A percentile compares a stretch with the other conserved stretches of the same genome.
phyloP scores from a whole-genome alignment of 2,329 filamentous ascomycete genomes.

The Pseudonectria foliicola region DNA sequence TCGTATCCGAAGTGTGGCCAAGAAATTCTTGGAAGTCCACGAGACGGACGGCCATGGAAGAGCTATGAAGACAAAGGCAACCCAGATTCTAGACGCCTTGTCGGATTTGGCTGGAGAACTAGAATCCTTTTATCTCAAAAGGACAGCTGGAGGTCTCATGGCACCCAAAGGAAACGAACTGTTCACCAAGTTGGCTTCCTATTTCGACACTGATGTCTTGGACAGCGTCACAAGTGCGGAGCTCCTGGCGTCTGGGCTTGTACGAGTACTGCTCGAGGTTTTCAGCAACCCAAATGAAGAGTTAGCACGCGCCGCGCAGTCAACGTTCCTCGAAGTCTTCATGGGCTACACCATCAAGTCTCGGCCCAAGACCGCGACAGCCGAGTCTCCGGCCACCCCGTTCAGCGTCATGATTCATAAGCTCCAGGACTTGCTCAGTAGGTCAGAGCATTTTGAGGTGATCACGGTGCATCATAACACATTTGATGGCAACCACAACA shows the following conservation, averaged over 20 bases:
- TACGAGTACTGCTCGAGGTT: constrained; percentile 73
- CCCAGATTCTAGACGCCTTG: constrained; percentile 65
- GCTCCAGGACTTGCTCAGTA: constrained; percentile 88
- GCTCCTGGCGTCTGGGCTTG: constrained; percentile 81
- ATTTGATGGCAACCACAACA: constrained; percentile 83
- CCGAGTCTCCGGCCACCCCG: constrained; percentile 67
- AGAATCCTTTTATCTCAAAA: constrained; percentile 59
- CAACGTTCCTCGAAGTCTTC: constrained; percentile 84
- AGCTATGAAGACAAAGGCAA: constrained; percentile 71
- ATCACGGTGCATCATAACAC: constrained; percentile 91
- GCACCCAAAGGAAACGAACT: constrained; percentile 52
- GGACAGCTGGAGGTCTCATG: constrained; percentile 38
- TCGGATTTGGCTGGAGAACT: constrained; percentile 66
- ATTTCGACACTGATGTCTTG: constrained; percentile 82
- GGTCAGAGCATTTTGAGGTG: constrained; percentile 96
- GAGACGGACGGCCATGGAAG: constrained; percentile 68
- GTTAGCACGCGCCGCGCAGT: constrained; percentile 60
- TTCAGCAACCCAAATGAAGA: constrained; percentile 65
- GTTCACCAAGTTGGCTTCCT: constrained; percentile 69
- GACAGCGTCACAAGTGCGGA: constrained; percentile 96
- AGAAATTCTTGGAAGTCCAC: constrained; percentile 76
- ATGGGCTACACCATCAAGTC: constrained; percentile 69
- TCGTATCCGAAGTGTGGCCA: constrained; percentile 68
- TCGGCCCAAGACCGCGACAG: constrained; percentile 55
- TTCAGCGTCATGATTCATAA: constrained; percentile 92